Evolutionary conservation across 148 eudicot genomes (phyloP).

Genomic region (Fagopyrum tataricum): DNA sequence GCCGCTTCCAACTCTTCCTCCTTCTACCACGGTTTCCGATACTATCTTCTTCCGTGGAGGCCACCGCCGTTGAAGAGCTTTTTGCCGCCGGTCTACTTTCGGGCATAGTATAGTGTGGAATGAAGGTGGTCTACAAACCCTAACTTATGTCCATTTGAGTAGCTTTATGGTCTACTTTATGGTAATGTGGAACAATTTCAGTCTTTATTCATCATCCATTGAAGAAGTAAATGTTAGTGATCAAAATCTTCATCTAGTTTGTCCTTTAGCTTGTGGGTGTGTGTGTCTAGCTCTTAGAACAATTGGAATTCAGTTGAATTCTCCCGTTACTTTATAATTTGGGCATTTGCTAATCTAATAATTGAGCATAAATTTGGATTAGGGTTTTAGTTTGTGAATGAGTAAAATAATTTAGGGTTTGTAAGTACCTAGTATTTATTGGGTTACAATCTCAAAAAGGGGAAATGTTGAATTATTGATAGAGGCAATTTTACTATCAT

Average conservation of each 20-base stretch:
- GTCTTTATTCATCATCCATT: not conserved
- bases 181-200: not conserved
- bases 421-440: not conserved
- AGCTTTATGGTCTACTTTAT: not conserved
- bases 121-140: too few relatives aligned
- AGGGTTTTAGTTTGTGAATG: not conserved
- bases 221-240: conserved; percentile 7
- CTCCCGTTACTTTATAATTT: not conserved
- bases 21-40: too few relatives aligned
- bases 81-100: too few relatives aligned
- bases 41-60: too few relatives aligned
- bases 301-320: not conserved
- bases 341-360: not conserved
- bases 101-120: too few relatives aligned
- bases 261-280: not conserved
- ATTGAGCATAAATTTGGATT: not conserved
- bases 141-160: too few relatives aligned
- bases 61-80: too few relatives aligned
- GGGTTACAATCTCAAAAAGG: conserved; percentile 6
- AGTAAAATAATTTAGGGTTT: not conserved
- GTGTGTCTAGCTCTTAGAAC: not conserved
- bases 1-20: too few relatives aligned
- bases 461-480: conserved; percentile 19
- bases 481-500: conserved; percentile 22
- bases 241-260: not conserved